Percentiles rank a stretch among this genome's conserved stretches.
Conservation (phyloP, 75 land plant species). For the Cunninghamia lanceolata region DNA sequence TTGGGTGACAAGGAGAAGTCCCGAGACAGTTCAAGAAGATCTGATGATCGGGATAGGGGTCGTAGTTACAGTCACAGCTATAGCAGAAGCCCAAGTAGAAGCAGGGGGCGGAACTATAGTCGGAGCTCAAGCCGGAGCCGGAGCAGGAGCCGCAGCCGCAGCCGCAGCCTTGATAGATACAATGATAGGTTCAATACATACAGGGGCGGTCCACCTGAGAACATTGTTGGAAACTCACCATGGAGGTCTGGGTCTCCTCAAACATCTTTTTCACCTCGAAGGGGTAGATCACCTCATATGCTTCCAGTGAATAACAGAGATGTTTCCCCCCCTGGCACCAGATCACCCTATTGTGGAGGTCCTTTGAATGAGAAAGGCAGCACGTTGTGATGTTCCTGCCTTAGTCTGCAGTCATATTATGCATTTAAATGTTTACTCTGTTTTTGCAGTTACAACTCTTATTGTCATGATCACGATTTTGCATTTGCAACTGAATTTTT, state of each 20-base stretch:
- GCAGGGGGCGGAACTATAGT: conserved; percentile 27
- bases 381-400: not conserved
- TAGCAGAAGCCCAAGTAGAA: conserved; percentile 25
- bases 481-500: not conserved
- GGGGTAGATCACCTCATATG: not conserved
- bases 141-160: conserved; percentile 34
- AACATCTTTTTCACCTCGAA: not conserved
- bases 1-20: conserved; percentile 24
- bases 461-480: not conserved
- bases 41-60: conserved; percentile 29
- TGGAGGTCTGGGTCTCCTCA: not conserved
- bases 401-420: conserved; percentile 71
- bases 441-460: conserved; percentile 60
- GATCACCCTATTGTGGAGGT: not conserved
- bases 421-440: conserved; percentile 67
- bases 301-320: not conserved
- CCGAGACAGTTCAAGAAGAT: conserved; percentile 10
- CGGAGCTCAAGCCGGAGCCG: conserved; percentile 35
- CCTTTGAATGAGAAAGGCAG: not conserved
- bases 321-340: not conserved
- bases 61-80: conserved; percentile 27
- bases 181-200: conserved; percentile 28
- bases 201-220: conserved; percentile 22
- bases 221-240: not conserved
- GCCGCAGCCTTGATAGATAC: conserved; percentile 38